Evolutionary conservation across 352 stramenopile genomes (phyloP).

Genomic region (Phytophthora foliorum): DNA sequence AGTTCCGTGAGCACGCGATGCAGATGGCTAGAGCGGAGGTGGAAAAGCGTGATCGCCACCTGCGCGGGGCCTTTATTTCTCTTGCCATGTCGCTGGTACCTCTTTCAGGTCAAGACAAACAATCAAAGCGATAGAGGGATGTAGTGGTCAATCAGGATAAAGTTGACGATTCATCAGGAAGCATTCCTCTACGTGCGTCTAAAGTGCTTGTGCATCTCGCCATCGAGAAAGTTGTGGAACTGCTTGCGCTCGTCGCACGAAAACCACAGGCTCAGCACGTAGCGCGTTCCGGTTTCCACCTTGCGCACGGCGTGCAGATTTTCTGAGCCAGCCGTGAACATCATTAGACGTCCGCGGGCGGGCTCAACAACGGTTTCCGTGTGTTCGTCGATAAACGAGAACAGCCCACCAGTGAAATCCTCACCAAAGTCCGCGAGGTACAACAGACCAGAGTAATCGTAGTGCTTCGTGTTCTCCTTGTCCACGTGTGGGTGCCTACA

Average conservation of each 20-base stretch:
- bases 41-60: slow-evolving; percentile 53
- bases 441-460: slow-evolving; percentile 93
- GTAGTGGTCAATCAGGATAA: neutral
- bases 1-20: slow-evolving; percentile 59
- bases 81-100: slow-evolving; percentile 52
- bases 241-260: slow-evolving; percentile 88
- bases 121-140: slow-evolving; percentile 10
- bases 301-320: slow-evolving; percentile 90
- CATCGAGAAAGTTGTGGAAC: slow-evolving; percentile 93
- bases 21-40: slow-evolving; percentile 46
- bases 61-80: slow-evolving; percentile 63
- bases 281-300: slow-evolving; percentile 80
- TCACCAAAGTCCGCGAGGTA: slow-evolving; percentile 86
- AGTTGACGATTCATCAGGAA: too few relatives aligned
- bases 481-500: slow-evolving; percentile 90
- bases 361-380: slow-evolving; percentile 82
- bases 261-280: slow-evolving; percentile 95
- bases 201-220: slow-evolving; percentile 82
- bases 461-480: slow-evolving; percentile 95
- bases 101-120: slow-evolving; percentile 6
- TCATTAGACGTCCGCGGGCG: slow-evolving; percentile 80
- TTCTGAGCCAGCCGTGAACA: slow-evolving; percentile 92
- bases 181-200: slow-evolving; percentile 54
- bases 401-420: slow-evolving; percentile 92
- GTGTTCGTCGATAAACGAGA: slow-evolving; percentile 89